Evolutionary conservation across 192 early-diverging fungal genomes (phyloP), one percentile per base, ranked within the genome.

Genomic region (Funneliformis geosporum): DNA sequence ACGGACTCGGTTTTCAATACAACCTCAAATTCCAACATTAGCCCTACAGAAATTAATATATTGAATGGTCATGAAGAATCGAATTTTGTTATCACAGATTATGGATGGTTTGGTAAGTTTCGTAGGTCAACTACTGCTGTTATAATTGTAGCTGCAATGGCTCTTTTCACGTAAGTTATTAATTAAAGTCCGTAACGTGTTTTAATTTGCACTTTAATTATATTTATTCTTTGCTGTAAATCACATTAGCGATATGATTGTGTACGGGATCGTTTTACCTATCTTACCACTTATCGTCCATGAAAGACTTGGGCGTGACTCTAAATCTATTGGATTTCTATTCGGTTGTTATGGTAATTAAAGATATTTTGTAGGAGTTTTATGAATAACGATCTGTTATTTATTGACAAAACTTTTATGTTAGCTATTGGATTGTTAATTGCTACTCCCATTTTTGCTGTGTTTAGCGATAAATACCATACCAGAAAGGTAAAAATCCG

Each of bases 201-300:
- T 44, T 6, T 44, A 9, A 44, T 44, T 0, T 44, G 5, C 5
- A 0, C 43, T 44, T 44, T 5, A 44, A 44, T 44, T 47, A 44
- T 44, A 44, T 44, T 12, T 47, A 47, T 47, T 2, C 4, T 55
- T 55, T 55, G 16, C 12, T 55, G 21, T 21, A 8, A n/a, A 1
- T 38, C 39, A 8, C 9, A 69, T 40, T 50, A 74, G 72, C 2
- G 72, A 74, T 59, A 74, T 74, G 79, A 82, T 93, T 9, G 91
- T 94, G 18, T 94, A 94, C 73, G 93, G 93, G 27, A 85, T 93
- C 9, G 89, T 91, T 5, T 88, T 94, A 7, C 93, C 93, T 18
- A 87, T 91, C 72, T 83, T 93, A 61, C 93, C 93, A 21, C 84
- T 88, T 28, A 87, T 94, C 7, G 86, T 94, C 3, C 83, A 86